Base-by-base conservation (phyloP, 257 asterid species). In the Lycium barbarum region DNA sequence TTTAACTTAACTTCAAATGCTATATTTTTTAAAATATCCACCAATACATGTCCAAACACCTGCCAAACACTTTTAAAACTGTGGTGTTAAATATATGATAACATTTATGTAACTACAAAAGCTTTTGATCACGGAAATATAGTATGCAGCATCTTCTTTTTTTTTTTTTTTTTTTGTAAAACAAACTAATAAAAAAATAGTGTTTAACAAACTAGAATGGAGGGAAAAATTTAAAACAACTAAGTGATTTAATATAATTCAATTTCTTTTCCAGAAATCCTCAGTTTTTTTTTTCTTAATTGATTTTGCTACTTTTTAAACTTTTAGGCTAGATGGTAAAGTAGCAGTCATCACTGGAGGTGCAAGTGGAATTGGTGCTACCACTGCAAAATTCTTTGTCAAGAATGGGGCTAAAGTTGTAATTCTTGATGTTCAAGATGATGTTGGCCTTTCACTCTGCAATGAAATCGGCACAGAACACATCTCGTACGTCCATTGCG, bases 341-440 rank as follows among this genome's bases (percentile, higher is more conserved):
- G 88, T 89, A 6, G 88, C 88, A 1, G 43, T 89, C 0, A 63
- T 88, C 15, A 89, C 91, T 4, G 93, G 91, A 7, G 92, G 90
- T 10, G 93, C 92, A 4, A 86, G 89, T 20, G 90, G 91, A 22
- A 87, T 86, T 3, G 88, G 93, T 3, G 89, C 86, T 40, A 71
- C 74, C 15, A 65, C 88, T 4, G 87, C 86, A 3, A 86, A 82
- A 61, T 82, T 86, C 1, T 91, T 88, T 40, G 66, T 57, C 9
- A 54, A 62, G 6, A 85, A 90, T 22, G 91, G 92, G 0, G 92
- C 94, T 1, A 91, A 90, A 73, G 94, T 90, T 15, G 54, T 90
- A 8, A 78, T 91, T 35, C 91, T 90, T 20, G 92, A 89, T 36
- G 33, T 91, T 33, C 88, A 87, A 81, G 91, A 88, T 15, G 88